Evolutionary conservation across 345 rosid genomes (phyloP), one percentile per base, ranked within the genome.

Genomic region (Syzygium oleosum): DNA sequence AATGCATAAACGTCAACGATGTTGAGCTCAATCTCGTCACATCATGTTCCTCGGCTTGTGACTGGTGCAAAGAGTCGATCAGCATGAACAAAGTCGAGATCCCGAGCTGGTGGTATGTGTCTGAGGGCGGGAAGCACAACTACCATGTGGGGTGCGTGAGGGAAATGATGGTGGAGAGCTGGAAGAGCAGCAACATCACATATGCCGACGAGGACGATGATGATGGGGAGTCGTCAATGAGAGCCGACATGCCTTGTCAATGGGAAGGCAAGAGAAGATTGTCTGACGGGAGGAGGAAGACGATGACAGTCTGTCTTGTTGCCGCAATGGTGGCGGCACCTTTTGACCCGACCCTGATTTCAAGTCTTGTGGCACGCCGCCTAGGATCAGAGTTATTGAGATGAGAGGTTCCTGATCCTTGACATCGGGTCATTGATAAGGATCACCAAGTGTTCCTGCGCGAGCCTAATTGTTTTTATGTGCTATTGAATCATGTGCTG

Each of bases 321-420:
- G 2, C 34, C 4, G 34, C n/a, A n/a, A n/a, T n/a, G 34, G 34
- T 3, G 5, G 3, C 34, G 34, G 17, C 73, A 5, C 5, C n/a
- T n/a, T n/a, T n/a, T n/a, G n/a, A n/a, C n/a, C n/a, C n/a, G n/a
- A n/a, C n/a, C n/a, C n/a, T n/a, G n/a, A n/a, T n/a, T n/a, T n/a
- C n/a, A n/a, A n/a, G n/a, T n/a, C 14, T 13, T 6, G 12, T 3
- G 3, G 7, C 2, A 3, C n/a, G n/a, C n/a, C n/a, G n/a, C 17
- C 34, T 61, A 61, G 73, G 73, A 61, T 13, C 73, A 27, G 13
- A 61, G 34, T 61, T 61, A 14, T n/a, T n/a, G n/a, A n/a, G n/a
- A 2, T n/a, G 13, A 8, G 17, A 29, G 15, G 73, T 61, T 15
- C 53, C 53, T 16, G 16, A 12, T 13, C 5, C 15, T 59, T 27